These are phyloP conservation scores for Populus pruinosa DNA, from an alignment of 345 rosid species.

Conservation along the genomic window DNA sequence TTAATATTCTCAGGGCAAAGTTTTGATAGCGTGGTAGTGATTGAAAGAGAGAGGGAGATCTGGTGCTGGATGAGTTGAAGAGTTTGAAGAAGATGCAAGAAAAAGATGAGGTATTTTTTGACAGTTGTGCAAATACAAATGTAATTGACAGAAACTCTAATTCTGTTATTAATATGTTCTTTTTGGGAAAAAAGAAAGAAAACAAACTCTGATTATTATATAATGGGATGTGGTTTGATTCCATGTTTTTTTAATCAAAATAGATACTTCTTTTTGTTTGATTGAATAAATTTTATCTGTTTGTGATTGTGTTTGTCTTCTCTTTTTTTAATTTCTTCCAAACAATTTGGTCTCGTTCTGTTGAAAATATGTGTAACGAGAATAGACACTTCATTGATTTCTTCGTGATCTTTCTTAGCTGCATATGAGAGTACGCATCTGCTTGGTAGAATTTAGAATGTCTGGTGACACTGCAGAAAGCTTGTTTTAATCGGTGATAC, in stretches of 20 bases:
- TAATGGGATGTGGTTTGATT: constrained; percentile 8
- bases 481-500: not conserved
- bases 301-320: too few species aligned
- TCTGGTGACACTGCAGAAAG: not conserved
- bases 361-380: too few species aligned
- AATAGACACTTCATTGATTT: not conserved
- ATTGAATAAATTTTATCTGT: not conserved
- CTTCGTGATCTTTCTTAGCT: not conserved
- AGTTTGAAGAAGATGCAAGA: constrained; percentile 27
- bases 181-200: not conserved
- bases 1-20: constrained; percentile 66
- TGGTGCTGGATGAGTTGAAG: not conserved
- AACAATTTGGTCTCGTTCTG: too few species aligned
- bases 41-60: constrained; percentile 5
- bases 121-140: constrained; percentile 22
- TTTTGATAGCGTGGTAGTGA: constrained; percentile 57
- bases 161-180: not conserved
- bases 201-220: not conserved
- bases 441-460: not conserved
- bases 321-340: too few species aligned
- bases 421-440: not conserved
- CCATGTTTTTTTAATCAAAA: not conserved
- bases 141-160: constrained; percentile 28
- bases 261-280: not conserved
- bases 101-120: constrained; percentile 5